These are phyloP conservation scores for Areca catechu DNA, from an alignment of 176 grass and related monocot genomes.

Conservation along the genomic window DNA sequence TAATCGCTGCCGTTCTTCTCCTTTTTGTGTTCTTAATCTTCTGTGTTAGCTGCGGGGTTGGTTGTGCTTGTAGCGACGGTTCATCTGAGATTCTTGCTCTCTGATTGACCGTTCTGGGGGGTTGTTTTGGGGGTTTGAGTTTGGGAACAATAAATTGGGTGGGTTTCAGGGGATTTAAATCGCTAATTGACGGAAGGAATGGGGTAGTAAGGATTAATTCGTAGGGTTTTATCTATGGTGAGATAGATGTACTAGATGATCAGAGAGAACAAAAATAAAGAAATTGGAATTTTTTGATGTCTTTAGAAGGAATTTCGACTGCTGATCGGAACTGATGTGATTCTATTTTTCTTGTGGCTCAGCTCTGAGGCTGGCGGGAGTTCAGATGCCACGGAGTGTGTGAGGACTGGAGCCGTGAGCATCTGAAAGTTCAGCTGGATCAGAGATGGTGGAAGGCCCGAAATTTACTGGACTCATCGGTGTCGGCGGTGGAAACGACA, in stretches of 20 bases:
- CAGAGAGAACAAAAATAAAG: background rate
- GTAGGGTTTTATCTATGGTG: background rate
- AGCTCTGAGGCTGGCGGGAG: no score
- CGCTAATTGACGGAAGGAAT: background rate
- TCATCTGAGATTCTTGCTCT: background rate
- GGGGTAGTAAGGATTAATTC: background rate
- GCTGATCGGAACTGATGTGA: no score
- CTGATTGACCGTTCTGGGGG: background rate
- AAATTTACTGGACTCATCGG: constrained; percentile 12
- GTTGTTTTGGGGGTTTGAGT: background rate
- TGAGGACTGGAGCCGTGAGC: background rate
- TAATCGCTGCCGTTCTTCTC: background rate
- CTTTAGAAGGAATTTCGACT: no score
- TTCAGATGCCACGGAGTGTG: background rate
- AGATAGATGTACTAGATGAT: background rate
- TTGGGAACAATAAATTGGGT: background rate
- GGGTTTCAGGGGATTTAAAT: background rate
- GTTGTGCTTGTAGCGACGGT: no score
- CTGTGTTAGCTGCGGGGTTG: no score
- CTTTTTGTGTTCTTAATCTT: no score
- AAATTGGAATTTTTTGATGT: background rate
- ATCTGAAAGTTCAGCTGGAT: background rate
- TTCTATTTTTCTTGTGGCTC: no score
- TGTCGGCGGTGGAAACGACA: constrained; percentile 1
- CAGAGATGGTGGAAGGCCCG: constrained; percentile 13